A percentile compares a stretch with the other conserved stretches of the same genome.
Conservation (phyloP, 192 early-diverging fungal genomes). For the Mortierella hygrophila region DNA sequence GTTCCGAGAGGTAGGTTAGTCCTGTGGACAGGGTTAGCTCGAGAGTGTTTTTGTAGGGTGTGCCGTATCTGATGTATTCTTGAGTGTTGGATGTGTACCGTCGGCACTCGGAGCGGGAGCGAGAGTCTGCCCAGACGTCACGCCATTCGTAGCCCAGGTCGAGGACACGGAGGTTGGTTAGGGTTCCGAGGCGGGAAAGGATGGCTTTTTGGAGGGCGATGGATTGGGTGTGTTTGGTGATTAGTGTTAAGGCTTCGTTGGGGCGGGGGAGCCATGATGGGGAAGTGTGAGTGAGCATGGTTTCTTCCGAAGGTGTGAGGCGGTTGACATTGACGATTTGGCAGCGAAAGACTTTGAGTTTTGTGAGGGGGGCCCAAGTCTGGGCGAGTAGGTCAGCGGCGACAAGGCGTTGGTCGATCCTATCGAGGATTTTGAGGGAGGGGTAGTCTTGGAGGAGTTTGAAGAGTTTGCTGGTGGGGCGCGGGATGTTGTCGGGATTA, state of each 20-base stretch:
- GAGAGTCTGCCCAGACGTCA: not conserved
- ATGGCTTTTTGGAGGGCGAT: not conserved
- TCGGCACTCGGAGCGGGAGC: not conserved
- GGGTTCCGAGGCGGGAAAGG: not conserved
- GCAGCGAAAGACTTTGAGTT: not conserved
- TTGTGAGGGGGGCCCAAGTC: not conserved
- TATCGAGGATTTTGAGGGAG: not conserved
- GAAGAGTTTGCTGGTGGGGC: not conserved
- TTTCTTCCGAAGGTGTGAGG: not conserved
- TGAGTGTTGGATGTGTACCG: not conserved
- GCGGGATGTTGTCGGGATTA: not conserved
- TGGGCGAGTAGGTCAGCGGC: not conserved
- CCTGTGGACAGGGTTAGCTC: not conserved
- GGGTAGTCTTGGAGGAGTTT: not conserved
- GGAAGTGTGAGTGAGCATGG: not conserved
- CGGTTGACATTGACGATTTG: not conserved
- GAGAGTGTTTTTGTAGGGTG: not conserved
- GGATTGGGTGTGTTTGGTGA: not conserved
- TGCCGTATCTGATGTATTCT: not conserved
- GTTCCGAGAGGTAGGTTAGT: not conserved
- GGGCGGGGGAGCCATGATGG: not conserved
- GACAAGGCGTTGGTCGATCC: not conserved
- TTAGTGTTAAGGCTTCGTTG: not conserved
- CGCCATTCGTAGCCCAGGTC: slow-evolving; percentile 2
- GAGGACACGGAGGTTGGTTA: not conserved